Percentiles rank a stretch among this genome's conserved stretches.
These are phyloP conservation scores for Jacaranda mimosifolia DNA, from an alignment of 257 asterid genomes.

Conservation along the genomic window DNA sequence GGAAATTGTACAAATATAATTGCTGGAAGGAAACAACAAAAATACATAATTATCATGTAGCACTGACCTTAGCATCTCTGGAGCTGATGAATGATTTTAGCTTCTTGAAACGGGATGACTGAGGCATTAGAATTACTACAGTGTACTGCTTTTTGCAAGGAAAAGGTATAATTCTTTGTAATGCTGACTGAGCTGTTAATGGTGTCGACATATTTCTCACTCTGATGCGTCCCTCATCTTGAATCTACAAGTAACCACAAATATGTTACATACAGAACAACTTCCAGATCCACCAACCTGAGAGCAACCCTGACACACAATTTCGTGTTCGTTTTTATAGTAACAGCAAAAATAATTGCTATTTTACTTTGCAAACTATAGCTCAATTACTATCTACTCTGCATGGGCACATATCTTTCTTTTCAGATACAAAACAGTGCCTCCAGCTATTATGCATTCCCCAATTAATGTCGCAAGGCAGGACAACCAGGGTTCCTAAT, in stretches of 20 bases:
- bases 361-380: neutral
- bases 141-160: constrained; percentile 93
- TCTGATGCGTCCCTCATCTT: constrained; percentile 74
- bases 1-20: neutral
- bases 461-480: neutral
- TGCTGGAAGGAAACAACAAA: neutral
- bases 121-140: constrained; percentile 95
- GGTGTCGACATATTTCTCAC: constrained; percentile 73
- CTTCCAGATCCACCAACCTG: neutral
- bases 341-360: neutral
- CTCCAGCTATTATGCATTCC: neutral
- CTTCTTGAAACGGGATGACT: constrained; percentile 62
- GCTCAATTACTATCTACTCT: neutral
- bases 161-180: constrained; percentile 77
- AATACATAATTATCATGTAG: neutral
- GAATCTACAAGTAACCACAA: constrained; percentile 61
- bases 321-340: neutral
- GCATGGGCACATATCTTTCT: neutral
- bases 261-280: constrained; percentile 15
- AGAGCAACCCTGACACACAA: neutral
- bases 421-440: neutral
- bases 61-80: constrained; percentile 78
- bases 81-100: constrained; percentile 60
- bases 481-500: neutral
- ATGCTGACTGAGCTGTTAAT: constrained; percentile 73